Evolutionary conservation across 805 yeast species (phyloP).

Genomic region (Alloascoidea hylecoeti): DNA sequence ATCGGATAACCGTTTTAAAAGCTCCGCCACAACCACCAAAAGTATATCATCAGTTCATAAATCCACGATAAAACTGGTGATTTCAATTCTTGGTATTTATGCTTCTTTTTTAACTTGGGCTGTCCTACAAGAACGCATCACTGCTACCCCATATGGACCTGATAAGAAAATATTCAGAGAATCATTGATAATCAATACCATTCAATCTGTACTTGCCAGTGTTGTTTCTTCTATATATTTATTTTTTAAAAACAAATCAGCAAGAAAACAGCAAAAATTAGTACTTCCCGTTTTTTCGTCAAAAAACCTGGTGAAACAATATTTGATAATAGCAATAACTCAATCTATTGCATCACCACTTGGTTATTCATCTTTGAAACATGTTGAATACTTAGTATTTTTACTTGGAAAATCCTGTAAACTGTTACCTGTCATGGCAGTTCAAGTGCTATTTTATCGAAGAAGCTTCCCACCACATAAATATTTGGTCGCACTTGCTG

Average conservation of each 20-base stretch:
- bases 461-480: constrained; percentile 63
- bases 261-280: constrained; percentile 3
- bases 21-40: too few species aligned
- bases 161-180: constrained; percentile 46
- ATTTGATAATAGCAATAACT: constrained; percentile 47
- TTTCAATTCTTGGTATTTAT: constrained; percentile 55
- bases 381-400: constrained; percentile 77
- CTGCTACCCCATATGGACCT: constrained; percentile 58
- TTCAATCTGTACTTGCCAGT: constrained; percentile 65
- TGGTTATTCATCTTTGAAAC: constrained; percentile 62
- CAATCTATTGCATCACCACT: constrained; percentile 77
- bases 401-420: constrained; percentile 89
- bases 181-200: constrained; percentile 62
- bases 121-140: constrained; percentile 75
- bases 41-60: too few species aligned
- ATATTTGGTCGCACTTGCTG: constrained; percentile 61
- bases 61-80: constrained; percentile 3
- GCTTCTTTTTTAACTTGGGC: constrained; percentile 88
- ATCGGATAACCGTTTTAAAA: too few species aligned
- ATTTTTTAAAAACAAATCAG: constrained; percentile 19
- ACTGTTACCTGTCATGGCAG: constrained; percentile 84
- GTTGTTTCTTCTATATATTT: constrained; percentile 53
- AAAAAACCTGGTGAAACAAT: constrained; percentile 17
- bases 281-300: constrained; percentile 14
- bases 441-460: constrained; percentile 59